Evolutionary conservation across 2,329 filamentous ascomycete genomes (phyloP).

Genomic region (Clarireedia homoeocarpa): DNA sequence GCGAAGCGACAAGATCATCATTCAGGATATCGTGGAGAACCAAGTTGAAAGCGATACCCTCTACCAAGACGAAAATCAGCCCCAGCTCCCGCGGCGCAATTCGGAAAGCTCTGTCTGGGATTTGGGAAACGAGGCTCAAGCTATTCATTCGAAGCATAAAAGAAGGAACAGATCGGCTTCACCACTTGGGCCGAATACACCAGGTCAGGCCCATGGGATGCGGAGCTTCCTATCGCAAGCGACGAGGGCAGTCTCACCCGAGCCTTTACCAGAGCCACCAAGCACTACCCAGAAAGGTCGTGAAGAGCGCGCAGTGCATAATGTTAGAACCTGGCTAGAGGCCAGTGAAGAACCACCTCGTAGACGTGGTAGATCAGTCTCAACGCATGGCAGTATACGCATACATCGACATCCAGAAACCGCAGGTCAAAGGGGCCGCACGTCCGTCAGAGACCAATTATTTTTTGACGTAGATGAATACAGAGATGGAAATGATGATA

Average conservation of each 20-base stretch:
- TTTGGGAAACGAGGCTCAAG: slow-evolving; percentile 13
- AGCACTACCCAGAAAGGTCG: slow-evolving; percentile 11
- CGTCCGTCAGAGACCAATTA: slow-evolving; percentile 9
- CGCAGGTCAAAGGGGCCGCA: slow-evolving; percentile 4
- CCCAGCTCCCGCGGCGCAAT: slow-evolving; percentile 23
- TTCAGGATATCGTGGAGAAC: background rate
- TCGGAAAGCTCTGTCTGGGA: slow-evolving; percentile 29
- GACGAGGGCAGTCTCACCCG: slow-evolving; percentile 4
- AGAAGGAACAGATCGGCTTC: slow-evolving; percentile 23
- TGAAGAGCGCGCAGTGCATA: slow-evolving; percentile 3
- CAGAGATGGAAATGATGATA: slow-evolving; percentile 19
- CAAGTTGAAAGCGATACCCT: slow-evolving; percentile 11
- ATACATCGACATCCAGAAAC: slow-evolving; percentile 17
- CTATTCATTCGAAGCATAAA: slow-evolving; percentile 4
- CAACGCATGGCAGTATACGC: slow-evolving; percentile 23
- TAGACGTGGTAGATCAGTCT: slow-evolving; percentile 21
- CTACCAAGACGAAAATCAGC: slow-evolving; percentile 12
- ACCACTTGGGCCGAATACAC: slow-evolving; percentile 6
- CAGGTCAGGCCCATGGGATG: background rate
- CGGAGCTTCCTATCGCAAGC: slow-evolving; percentile 14
- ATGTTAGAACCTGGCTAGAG: slow-evolving; percentile 24
- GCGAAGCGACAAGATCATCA: slow-evolving; percentile 1
- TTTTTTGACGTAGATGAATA: slow-evolving; percentile 14
- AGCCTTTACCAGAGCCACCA: slow-evolving; percentile 2
- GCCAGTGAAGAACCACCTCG: slow-evolving; percentile 11